phyloP scores from a whole-genome alignment of 345 rosid genomes.

The Boechera retrofracta region DNA sequence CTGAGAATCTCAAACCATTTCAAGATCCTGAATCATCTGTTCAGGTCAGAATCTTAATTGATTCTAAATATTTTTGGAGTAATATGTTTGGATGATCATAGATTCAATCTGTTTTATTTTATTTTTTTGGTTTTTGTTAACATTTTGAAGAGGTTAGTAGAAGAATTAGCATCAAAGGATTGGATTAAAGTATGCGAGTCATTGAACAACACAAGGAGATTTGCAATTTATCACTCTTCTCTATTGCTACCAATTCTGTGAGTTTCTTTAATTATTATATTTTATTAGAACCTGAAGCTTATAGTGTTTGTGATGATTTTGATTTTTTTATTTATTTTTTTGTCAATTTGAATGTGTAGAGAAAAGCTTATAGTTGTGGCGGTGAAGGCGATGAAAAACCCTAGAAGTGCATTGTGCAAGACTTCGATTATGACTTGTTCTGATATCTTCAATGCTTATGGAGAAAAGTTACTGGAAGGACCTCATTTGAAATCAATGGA shows the following conservation, averaged over 20 bases:
- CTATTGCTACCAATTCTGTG: slow-evolving; percentile 68
- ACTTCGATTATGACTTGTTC: slow-evolving; percentile 90
- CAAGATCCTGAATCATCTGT: slow-evolving; percentile 59
- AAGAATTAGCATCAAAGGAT: slow-evolving; percentile 76
- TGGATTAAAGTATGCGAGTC: slow-evolving; percentile 76
- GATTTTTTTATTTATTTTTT: too few species aligned
- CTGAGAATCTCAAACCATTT: slow-evolving; percentile 62
- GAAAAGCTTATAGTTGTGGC: slow-evolving; percentile 72
- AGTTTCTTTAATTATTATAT: slow-evolving; percentile 15
- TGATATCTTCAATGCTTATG: slow-evolving; percentile 71
- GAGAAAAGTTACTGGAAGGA: slow-evolving; percentile 60
- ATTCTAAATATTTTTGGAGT: background rate
- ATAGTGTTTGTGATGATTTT: background rate
- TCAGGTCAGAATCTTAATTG: slow-evolving; percentile 47
- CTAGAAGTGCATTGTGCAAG: slow-evolving; percentile 92
- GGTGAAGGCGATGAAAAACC: slow-evolving; percentile 87
- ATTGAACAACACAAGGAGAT: slow-evolving; percentile 63
- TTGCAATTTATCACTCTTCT: slow-evolving; percentile 68
- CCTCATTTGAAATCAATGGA: slow-evolving; percentile 62
- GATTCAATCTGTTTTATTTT: background rate
- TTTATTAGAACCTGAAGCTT: background rate
- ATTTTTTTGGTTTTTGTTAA: background rate
- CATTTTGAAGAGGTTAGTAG: slow-evolving; percentile 54
- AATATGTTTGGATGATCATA: background rate
- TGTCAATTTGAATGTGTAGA: slow-evolving; percentile 43